These are phyloP conservation scores for Apiotrichum montevideense DNA, from an alignment of 1,284 basidiomycete species.

Conservation along the genomic window DNA sequence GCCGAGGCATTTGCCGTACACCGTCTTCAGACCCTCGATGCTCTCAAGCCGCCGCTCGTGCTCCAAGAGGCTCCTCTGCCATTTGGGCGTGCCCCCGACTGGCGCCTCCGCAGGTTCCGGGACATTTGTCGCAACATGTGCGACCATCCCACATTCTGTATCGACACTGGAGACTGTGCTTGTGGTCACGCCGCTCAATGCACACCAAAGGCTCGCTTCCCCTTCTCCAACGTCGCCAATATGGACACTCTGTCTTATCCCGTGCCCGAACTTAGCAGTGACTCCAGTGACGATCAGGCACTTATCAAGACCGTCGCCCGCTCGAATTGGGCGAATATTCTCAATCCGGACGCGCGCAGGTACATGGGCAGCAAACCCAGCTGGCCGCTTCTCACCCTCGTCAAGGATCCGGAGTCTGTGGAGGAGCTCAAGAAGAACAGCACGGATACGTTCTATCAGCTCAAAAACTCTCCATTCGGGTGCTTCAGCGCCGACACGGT, in stretches of 20 bases:
- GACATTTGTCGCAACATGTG: conserved; percentile 29
- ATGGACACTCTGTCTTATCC: conserved; percentile 24
- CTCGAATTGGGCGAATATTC: conserved; percentile 30
- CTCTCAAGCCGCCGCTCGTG: conserved; percentile 1
- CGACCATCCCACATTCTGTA: conserved; percentile 33
- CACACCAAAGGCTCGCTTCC: conserved; percentile 18
- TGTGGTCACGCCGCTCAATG: conserved; percentile 25
- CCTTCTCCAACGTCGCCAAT: conserved; percentile 24
- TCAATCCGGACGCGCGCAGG: conserved; percentile 25
- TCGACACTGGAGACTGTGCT: conserved; percentile 34
- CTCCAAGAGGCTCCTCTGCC: conserved; percentile 14
- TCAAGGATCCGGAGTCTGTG: conserved; percentile 15
- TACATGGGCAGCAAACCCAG: conserved; percentile 20
- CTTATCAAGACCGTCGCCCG: conserved; percentile 18
- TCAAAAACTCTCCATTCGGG: conserved; percentile 19
- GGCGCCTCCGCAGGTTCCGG: conserved; percentile 16
- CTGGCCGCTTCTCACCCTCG: conserved; percentile 18
- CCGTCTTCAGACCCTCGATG: conserved; percentile 14
- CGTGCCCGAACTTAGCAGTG: not conserved
- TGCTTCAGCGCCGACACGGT: conserved; percentile 32
- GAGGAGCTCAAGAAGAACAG: conserved; percentile 16
- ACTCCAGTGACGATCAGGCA: not conserved
- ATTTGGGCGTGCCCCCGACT: conserved; percentile 18
- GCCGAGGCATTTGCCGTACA: conserved; percentile 9
- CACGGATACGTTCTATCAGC: conserved; percentile 14